Conservation (phyloP, 768 basidiomycete genomes). For the Ramaria sp. region DNA sequence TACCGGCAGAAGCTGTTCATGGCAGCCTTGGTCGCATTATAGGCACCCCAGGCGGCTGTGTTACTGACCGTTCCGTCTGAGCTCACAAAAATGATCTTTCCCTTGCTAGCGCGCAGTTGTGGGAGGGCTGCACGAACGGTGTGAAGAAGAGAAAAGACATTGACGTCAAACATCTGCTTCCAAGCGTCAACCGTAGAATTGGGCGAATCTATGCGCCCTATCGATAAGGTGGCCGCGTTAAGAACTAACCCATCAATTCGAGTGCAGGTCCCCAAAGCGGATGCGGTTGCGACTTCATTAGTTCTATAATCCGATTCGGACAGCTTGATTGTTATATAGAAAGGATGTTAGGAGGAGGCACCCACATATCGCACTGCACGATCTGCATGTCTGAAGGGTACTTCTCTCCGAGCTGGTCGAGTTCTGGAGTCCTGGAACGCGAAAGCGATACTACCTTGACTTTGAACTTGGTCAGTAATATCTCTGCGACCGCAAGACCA, state of each 20-base stretch:
- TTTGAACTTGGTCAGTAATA: conserved; percentile 50
- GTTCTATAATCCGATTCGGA: conserved; percentile 31
- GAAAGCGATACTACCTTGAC: conserved; percentile 70
- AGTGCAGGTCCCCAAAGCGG: conserved; percentile 38
- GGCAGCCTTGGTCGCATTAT: conserved; percentile 79
- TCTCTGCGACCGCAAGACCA: conserved; percentile 66
- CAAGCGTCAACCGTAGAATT: conserved; percentile 44
- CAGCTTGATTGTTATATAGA: conserved; percentile 1
- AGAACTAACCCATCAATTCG: conserved; percentile 69
- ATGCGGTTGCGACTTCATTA: conserved; percentile 39
- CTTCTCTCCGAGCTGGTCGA: conserved; percentile 34
- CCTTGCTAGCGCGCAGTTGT: conserved; percentile 51
- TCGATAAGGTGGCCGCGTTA: conserved; percentile 70
- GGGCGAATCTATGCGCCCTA: conserved; percentile 45
- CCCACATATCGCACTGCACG: conserved; percentile 70
- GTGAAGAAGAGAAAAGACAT: conserved; percentile 76
- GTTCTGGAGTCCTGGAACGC: conserved; percentile 55
- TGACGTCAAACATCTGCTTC: conserved; percentile 72
- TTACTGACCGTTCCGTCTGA: conserved; percentile 73
- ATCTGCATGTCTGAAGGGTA: conserved; percentile 35
- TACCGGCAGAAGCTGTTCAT: conserved; percentile 80
- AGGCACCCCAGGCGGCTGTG: conserved; percentile 65
- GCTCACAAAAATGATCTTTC: conserved; percentile 71
- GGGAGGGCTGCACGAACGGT: conserved; percentile 60
- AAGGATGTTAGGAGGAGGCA: conserved; percentile 14